These are phyloP conservation scores for Ophiocordyceps australis DNA, from an alignment of 2,329 filamentous ascomycete genomes.

Conservation along the genomic window DNA sequence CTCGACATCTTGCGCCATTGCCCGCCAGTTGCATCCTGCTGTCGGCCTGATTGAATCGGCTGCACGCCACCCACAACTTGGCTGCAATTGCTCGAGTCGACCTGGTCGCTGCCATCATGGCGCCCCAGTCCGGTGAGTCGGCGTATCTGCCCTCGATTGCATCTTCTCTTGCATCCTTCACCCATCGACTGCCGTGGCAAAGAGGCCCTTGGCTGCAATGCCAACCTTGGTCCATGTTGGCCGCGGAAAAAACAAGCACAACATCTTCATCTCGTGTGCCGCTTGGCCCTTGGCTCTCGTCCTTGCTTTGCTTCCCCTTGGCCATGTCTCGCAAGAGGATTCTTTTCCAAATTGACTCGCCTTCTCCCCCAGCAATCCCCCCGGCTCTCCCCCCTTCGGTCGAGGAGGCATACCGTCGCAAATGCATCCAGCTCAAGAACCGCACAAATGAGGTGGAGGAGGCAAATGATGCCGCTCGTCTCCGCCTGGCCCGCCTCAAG, in stretches of 20 bases:
- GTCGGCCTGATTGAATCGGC: too few species aligned
- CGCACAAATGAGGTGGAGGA: conserved; percentile 84
- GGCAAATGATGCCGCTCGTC: conserved; percentile 68
- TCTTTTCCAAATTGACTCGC: conserved; percentile 17
- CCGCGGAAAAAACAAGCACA: too few species aligned
- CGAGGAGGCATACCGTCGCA: conserved; percentile 87
- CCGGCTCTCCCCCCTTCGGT: conserved; percentile 67
- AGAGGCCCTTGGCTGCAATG: too few species aligned
- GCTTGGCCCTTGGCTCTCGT: too few species aligned
- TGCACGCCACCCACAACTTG: too few species aligned
- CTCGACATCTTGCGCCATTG: too few species aligned
- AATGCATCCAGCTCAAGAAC: conserved; percentile 88
- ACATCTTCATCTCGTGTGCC: too few species aligned
- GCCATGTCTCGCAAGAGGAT: conserved; percentile 18
- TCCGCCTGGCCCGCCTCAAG: conserved; percentile 63
- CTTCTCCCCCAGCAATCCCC: conserved; percentile 27
- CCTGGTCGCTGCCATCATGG: conserved; percentile 5
- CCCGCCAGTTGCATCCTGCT: too few species aligned
- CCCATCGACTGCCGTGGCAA: too few species aligned
- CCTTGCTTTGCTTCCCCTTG: too few species aligned
- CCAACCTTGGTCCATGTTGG: too few species aligned
- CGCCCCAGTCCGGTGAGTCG: conserved; percentile 11
- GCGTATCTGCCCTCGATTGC: too few species aligned
- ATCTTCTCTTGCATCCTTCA: conserved; percentile 4
- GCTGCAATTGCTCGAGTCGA: background rate